phyloP scores from a whole-genome alignment of 768 basidiomycete species.

The Paxillus involutus region DNA sequence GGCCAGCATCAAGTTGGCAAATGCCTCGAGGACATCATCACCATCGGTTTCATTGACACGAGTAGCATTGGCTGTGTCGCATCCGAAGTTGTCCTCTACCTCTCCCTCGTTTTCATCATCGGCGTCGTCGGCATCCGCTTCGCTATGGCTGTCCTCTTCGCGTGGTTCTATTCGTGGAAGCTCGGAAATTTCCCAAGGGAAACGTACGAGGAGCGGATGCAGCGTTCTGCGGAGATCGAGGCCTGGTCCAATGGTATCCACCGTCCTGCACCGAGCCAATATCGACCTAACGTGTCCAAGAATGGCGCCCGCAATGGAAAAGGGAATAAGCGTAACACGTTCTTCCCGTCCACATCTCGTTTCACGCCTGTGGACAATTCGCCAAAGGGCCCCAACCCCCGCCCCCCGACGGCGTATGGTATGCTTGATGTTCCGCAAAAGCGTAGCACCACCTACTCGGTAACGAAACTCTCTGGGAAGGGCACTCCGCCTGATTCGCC shows the following conservation, averaged over 20 bases:
- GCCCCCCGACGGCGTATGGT: slow-evolving; percentile 66
- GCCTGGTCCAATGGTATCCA: slow-evolving; percentile 97
- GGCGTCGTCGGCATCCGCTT: slow-evolving; percentile 96
- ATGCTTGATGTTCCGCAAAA: slow-evolving; percentile 66
- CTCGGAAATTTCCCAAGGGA: slow-evolving; percentile 93
- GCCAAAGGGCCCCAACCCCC: slow-evolving; percentile 47
- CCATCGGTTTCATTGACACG: slow-evolving; percentile 93
- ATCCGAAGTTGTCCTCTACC: slow-evolving; percentile 89
- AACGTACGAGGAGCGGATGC: slow-evolving; percentile 90
- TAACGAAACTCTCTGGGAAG: slow-evolving; percentile 39
- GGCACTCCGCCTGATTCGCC: slow-evolving; percentile 75
- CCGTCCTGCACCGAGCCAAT: slow-evolving; percentile 84
- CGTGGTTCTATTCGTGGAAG: slow-evolving; percentile 98
- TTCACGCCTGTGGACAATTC: slow-evolving; percentile 74
- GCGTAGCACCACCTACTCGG: slow-evolving; percentile 53
- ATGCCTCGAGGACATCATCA: slow-evolving; percentile 84
- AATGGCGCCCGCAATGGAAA: slow-evolving; percentile 57
- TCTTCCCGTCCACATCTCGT: slow-evolving; percentile 68
- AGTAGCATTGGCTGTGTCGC: slow-evolving; percentile 95
- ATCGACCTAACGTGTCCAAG: slow-evolving; percentile 86
- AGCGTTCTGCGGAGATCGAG: slow-evolving; percentile 88
- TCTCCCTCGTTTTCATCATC: slow-evolving; percentile 95
- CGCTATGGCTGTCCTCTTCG: slow-evolving; percentile 93
- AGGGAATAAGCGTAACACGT: slow-evolving; percentile 50
- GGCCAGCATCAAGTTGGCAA: slow-evolving; percentile 66